Evolutionary conservation across 2,329 filamentous ascomycete species (phyloP).

Genomic region (Ophiobolus disseminans): DNA sequence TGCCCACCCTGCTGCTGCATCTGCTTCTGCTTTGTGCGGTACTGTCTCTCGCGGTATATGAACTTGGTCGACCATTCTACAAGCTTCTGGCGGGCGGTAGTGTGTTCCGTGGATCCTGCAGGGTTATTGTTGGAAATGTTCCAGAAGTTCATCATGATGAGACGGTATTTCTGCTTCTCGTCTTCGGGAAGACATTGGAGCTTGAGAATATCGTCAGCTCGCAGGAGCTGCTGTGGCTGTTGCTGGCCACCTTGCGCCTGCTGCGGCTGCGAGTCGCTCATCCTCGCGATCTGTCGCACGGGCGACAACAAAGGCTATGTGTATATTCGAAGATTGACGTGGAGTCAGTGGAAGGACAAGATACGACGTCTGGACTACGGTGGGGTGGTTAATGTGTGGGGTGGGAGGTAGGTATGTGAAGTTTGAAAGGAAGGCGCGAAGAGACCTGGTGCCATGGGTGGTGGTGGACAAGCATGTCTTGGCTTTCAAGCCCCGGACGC

Average conservation of each 20-base stretch:
- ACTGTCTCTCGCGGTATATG: slow-evolving; percentile 57
- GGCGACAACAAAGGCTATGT: slow-evolving; percentile 6
- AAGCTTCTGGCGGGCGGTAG: slow-evolving; percentile 59
- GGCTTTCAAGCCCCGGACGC: slow-evolving; percentile 9
- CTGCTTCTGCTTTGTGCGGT: slow-evolving; percentile 41
- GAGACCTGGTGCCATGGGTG: slow-evolving; percentile 11
- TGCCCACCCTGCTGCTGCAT: slow-evolving; percentile 26
- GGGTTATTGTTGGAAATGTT: slow-evolving; percentile 58
- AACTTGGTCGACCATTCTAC: slow-evolving; percentile 59
- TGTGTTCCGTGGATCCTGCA: slow-evolving; percentile 58
- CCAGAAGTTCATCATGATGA: slow-evolving; percentile 63
- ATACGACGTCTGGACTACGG: slow-evolving; percentile 1
- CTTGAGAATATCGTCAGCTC: slow-evolving; percentile 45
- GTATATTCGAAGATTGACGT: slow-evolving; percentile 1
- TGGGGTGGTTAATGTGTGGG: not conserved
- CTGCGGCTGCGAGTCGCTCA: slow-evolving; percentile 44
- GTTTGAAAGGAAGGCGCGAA: slow-evolving; percentile 10
- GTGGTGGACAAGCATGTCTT: slow-evolving; percentile 17
- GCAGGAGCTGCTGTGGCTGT: slow-evolving; percentile 33
- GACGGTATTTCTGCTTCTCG: slow-evolving; percentile 63
- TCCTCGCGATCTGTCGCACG: slow-evolving; percentile 18
- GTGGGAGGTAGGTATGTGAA: slow-evolving; percentile 13
- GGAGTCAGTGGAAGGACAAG: not conserved
- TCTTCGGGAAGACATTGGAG: slow-evolving; percentile 56
- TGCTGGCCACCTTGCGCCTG: slow-evolving; percentile 31